Conservation (phyloP, 2,329 filamentous ascomycete genomes). For the Tolypocladium tropicale region DNA sequence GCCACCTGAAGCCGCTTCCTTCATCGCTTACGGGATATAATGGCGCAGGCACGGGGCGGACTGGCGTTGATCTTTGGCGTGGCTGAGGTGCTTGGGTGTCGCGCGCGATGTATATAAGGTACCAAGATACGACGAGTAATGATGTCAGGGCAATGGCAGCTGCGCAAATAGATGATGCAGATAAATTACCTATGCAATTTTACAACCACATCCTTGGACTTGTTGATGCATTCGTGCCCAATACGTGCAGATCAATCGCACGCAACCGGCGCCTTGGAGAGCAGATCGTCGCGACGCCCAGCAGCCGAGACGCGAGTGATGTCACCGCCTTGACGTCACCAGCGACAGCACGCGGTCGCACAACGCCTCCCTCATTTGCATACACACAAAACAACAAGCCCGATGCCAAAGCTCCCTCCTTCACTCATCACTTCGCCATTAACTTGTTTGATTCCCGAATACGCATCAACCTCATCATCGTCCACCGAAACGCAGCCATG, state of each 20-base stretch:
- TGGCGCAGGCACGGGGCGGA: not conserved
- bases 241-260: too few species aligned
- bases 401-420: not conserved
- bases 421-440: not conserved
- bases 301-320: not conserved
- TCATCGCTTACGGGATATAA: not conserved
- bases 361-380: not conserved
- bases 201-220: not conserved
- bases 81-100: too few species aligned
- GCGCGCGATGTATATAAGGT: too few species aligned
- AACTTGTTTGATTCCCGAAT: not conserved
- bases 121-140: too few species aligned
- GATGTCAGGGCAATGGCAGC: too few species aligned
- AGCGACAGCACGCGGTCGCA: not conserved
- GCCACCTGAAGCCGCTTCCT: not conserved
- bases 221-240: too few species aligned
- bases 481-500: not conserved
- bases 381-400: not conserved
- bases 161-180: too few species aligned
- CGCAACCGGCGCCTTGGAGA: too few species aligned
- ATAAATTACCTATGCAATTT: not conserved
- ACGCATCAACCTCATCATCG: not conserved
- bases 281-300: conserved; percentile 1
- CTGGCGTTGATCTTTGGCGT: too few species aligned
- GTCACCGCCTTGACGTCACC: not conserved